Conservation (phyloP, 495 filamentous ascomycete genomes). For the Trichoderma gamsii region DNA sequence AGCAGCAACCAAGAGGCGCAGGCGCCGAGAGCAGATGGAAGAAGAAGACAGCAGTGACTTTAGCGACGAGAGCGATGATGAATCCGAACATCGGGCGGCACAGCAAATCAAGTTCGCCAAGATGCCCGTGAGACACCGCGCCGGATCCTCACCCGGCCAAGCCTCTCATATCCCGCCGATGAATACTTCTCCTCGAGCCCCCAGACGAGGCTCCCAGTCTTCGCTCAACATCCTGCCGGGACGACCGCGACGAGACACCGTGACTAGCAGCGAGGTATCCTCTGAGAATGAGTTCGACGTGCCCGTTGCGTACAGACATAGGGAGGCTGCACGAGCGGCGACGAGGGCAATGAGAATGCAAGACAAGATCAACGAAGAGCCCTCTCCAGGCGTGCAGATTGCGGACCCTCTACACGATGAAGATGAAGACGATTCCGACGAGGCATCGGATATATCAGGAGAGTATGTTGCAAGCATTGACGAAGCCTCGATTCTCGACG, state of each 20-base stretch:
- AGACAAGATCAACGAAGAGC: constrained; percentile 41
- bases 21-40: constrained; percentile 71
- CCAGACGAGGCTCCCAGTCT: constrained; percentile 66
- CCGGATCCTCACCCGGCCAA: constrained; percentile 81
- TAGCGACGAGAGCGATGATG: constrained; percentile 94
- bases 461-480: constrained; percentile 50
- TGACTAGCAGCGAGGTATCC: constrained; percentile 87
- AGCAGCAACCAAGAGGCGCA: constrained; percentile 44
- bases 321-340: constrained; percentile 41
- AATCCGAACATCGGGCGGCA: constrained; percentile 57
- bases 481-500: constrained; percentile 47
- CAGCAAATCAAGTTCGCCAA: constrained; percentile 93
- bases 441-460: constrained; percentile 49
- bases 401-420: constrained; percentile 30
- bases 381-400: constrained; percentile 37
- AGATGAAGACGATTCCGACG: constrained; percentile 51
- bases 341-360: constrained; percentile 32
- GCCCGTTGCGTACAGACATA: constrained; percentile 54
- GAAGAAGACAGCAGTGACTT: constrained; percentile 96
- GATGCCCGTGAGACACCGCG: constrained; percentile 81
- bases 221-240: constrained; percentile 68
- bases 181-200: constrained; percentile 31
- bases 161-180: constrained; percentile 46
- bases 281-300: constrained; percentile 81
- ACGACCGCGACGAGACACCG: constrained; percentile 72